Conservation (phyloP, 2,329 filamentous ascomycete genomes). For the Alternaria longipes region DNA sequence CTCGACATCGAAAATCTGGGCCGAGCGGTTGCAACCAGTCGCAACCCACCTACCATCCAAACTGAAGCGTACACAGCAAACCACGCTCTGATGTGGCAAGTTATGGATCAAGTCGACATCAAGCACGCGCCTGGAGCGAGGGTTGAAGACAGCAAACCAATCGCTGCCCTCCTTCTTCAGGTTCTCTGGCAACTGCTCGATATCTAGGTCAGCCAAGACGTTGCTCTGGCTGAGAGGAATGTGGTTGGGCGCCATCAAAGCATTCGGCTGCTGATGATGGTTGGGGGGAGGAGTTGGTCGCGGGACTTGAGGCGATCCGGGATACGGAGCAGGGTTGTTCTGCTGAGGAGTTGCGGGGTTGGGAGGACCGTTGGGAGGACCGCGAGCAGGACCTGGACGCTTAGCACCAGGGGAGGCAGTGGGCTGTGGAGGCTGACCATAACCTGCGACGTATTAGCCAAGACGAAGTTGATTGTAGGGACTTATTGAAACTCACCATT, state of each 20-base stretch:
- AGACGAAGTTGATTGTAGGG: constrained; percentile 14
- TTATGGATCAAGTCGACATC: constrained; percentile 96
- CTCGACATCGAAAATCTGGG: constrained; percentile 96
- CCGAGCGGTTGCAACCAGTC: constrained; percentile 96
- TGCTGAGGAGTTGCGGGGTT: constrained; percentile 89
- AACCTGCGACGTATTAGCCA: constrained; percentile 61
- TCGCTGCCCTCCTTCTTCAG: constrained; percentile 89
- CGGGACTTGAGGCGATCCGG: constrained; percentile 82
- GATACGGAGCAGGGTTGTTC: constrained; percentile 85
- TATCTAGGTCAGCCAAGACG: constrained; percentile 84
- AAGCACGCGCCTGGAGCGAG: constrained; percentile 83
- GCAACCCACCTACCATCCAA: constrained; percentile 94
- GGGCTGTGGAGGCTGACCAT: constrained; percentile 83
- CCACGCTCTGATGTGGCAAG: constrained; percentile 91
- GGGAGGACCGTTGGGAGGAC: constrained; percentile 64
- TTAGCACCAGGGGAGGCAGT: constrained; percentile 88
- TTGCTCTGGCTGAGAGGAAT: constrained; percentile 66
- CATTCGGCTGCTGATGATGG: constrained; percentile 51
- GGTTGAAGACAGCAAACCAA: constrained; percentile 98
- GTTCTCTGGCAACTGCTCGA: constrained; percentile 82
- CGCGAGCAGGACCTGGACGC: constrained; percentile 70
- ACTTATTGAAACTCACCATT: constrained; percentile 61
- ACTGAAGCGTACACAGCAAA: constrained; percentile 98
- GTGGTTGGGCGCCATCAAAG: constrained; percentile 38
- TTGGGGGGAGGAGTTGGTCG: constrained; percentile 75